Percentiles rank a stretch among this genome's conserved stretches.
phyloP scores from a whole-genome alignment of 2,329 filamentous ascomycete species.

The Talaromyces sp. region DNA sequence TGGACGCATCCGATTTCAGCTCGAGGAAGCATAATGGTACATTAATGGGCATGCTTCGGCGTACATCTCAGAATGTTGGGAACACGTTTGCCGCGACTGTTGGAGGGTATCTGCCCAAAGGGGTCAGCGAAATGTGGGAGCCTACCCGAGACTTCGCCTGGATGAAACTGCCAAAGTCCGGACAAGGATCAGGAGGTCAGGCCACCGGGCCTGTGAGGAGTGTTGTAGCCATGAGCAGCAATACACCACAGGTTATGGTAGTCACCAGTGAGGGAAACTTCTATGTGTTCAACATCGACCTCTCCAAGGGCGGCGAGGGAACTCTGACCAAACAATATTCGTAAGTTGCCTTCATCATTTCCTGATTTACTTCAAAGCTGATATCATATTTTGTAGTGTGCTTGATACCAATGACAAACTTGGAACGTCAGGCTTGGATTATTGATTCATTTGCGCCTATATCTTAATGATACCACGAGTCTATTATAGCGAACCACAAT shows the following conservation, averaged over 20 bases:
- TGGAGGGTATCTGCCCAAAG: conserved; percentile 86
- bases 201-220: conserved; percentile 67
- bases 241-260: conserved; percentile 94
- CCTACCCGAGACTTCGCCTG: conserved; percentile 92
- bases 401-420: conserved; percentile 47
- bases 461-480: conserved; percentile 8
- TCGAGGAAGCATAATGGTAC: conserved; percentile 64
- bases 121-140: conserved; percentile 97
- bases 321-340: conserved; percentile 88
- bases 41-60: conserved; percentile 84
- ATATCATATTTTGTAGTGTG: conserved; percentile 33
- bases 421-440: conserved; percentile 26
- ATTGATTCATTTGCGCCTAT: conserved; percentile 7
- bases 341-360: conserved; percentile 56
- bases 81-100: conserved; percentile 85
- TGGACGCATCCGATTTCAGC: conserved; percentile 34
- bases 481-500: conserved; percentile 7
- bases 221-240: conserved; percentile 97
- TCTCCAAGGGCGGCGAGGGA: conserved; percentile 92
- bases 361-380: conserved; percentile 18
- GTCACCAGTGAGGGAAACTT: conserved; percentile 95
- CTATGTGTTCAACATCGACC: conserved; percentile 91
- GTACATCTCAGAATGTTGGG: conserved; percentile 91
- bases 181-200: conserved; percentile 37
- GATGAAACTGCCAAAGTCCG: conserved; percentile 78